Percentiles rank a stretch among this genome's conserved stretches.
Conservation (phyloP, 441 rosid species). For the Kokia cookei region DNA sequence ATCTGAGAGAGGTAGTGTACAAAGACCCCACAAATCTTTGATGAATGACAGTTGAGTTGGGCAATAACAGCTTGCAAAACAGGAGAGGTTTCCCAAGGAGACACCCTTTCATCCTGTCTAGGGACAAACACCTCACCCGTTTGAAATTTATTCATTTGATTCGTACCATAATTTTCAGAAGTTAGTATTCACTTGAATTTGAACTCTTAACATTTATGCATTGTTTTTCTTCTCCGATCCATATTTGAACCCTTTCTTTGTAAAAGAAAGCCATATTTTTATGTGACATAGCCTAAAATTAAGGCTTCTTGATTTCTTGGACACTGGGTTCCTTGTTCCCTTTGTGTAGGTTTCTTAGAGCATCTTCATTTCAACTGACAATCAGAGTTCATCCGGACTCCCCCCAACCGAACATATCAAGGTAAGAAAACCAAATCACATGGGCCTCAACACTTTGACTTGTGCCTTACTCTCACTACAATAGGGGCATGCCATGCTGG, state of each 20-base stretch:
- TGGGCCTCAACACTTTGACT: conserved; percentile 6
- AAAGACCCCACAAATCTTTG: conserved; percentile 2
- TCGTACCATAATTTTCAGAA: neutral
- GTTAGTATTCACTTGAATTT: neutral
- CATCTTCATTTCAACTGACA: neutral
- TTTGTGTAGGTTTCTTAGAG: neutral
- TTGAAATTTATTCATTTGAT: neutral
- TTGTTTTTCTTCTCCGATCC: neutral
- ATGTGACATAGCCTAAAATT: neutral
- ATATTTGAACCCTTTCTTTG: neutral
- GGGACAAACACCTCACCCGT: conserved; percentile 9
- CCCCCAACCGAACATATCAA: conserved; percentile 18
- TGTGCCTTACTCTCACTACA: neutral
- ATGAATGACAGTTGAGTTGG: neutral
- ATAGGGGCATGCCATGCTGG: neutral
- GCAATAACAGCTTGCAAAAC: conserved; percentile 7
- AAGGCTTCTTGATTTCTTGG: neutral
- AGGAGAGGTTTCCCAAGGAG: neutral
- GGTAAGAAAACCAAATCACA: neutral
- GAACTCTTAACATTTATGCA: neutral
- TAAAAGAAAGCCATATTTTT: neutral
- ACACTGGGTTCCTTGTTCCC: neutral
- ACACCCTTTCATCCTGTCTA: conserved; percentile 11
- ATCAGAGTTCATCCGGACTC: neutral
- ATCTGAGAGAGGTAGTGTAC: neutral